Evolutionary conservation across 2,329 filamentous ascomycete species (phyloP), one percentile per base, ranked within the genome.

Genomic region (Herpomyces periplanetae): DNA sequence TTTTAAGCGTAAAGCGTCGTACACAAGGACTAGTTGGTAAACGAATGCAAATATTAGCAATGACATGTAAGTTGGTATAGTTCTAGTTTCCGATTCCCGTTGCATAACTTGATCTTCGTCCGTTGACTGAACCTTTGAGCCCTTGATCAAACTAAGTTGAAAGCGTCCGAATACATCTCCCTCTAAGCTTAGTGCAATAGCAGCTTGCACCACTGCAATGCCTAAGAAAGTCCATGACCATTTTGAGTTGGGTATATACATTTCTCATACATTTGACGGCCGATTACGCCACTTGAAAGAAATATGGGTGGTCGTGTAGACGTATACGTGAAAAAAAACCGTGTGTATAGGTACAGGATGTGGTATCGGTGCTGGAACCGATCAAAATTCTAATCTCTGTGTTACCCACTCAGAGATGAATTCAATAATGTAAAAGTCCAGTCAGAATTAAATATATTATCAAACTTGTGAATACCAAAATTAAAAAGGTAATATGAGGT

Each of bases 11-110:
- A 96, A 47, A 8, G 75, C 80, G 44, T 96, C 80, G 51, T 71
- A 91, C 6, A 80, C 65, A 20, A 96, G 47, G 11, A 84, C 44
- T 13, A 91, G 43, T 34, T 87, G 60, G 42, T 91, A 96, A 22
- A 96, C 39, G 42, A 85, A 91, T 24, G 69, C 80, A 37, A 96
- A 88, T 37, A 88, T 87, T 45, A 91, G 87, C 17, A 96, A 55
- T 10, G 75, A 69, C 23, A 96, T 49, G 41, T 88, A 91, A 14
- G 75, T 91, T 11, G 80, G 75, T 26, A 96, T 87, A 1, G 73
- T 54, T 36, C 42, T 44, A 18, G 44, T 40, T 19, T 44, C 40
- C 18, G 35, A 42, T 19, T 35, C 31, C 8, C 30, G 25, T 12
- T 40, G 34, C 22, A 40, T 31, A 16, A 43, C 32, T 17, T 44